Evolutionary conservation across 225 moss, liverwort and hornwort species (phyloP).

Genomic region (Pleurozium schreberi): DNA sequence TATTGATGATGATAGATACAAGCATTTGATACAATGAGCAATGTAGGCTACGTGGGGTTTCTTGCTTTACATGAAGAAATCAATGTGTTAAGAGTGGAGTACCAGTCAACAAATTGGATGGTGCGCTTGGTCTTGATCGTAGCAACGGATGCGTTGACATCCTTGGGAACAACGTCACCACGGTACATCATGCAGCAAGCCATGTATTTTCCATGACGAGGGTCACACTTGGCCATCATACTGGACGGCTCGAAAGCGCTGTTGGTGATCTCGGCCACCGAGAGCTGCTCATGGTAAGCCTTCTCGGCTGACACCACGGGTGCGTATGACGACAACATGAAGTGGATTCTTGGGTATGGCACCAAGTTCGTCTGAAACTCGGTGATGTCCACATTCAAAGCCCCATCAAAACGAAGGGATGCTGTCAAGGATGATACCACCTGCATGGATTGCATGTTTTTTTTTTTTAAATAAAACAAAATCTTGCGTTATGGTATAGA

Average conservation of each 20-base stretch:
- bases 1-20: neutral
- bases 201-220: conserved; percentile 44
- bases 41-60: neutral
- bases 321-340: neutral
- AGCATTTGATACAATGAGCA: neutral
- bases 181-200: conserved; percentile 46
- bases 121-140: conserved; percentile 52
- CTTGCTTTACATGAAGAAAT: no score
- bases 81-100: neutral
- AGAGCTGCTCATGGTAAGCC: conserved; percentile 6
- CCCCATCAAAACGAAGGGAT: conserved; percentile 16
- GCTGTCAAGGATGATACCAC: conserved; percentile 32
- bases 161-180: conserved; percentile 37
- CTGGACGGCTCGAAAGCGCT: conserved; percentile 31
- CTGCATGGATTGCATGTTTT: neutral
- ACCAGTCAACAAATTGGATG: conserved; percentile 70
- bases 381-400: conserved; percentile 20
- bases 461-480: neutral
- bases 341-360: conserved; percentile 7
- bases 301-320: neutral
- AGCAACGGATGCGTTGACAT: conserved; percentile 29
- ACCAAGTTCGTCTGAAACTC: conserved; percentile 12
- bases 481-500: neutral
- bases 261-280: conserved; percentile 3
- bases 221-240: conserved; percentile 54